Percentiles rank a stretch among this genome's conserved stretches.
phyloP scores from a whole-genome alignment of 2,329 filamentous ascomycete species.

The Hirsutella thompsonii region DNA sequence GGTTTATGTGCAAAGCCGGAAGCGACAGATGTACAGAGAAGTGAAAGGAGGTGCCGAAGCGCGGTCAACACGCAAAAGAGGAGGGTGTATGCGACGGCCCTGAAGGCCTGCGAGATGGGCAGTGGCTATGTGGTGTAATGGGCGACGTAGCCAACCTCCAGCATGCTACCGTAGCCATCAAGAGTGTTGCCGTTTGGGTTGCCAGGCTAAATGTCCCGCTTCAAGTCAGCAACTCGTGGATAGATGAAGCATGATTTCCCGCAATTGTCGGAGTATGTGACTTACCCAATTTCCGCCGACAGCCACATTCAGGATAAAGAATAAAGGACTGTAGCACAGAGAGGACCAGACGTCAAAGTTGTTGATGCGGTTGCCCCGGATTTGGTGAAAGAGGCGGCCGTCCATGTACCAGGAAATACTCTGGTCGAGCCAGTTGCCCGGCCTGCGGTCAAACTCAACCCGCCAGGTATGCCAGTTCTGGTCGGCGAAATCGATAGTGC shows the following conservation, averaged over 20 bases:
- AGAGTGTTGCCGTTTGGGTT: constrained; percentile 30
- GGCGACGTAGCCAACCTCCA: constrained; percentile 40
- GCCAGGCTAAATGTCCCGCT: constrained; percentile 27
- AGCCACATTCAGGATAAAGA: constrained; percentile 41
- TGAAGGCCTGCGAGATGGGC: no score
- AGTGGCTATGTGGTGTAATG: constrained; percentile 16
- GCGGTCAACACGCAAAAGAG: constrained; percentile 1
- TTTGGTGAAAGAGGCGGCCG: constrained; percentile 26
- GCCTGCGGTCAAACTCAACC: constrained; percentile 35
- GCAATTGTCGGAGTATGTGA: no score
- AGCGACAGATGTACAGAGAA: constrained; percentile 6
- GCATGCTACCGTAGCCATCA: constrained; percentile 31
- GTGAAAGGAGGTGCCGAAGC: not conserved
- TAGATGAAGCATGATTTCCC: no score
- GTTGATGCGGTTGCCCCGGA: constrained; percentile 30
- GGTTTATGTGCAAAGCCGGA: constrained; percentile 2
- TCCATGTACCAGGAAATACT: constrained; percentile 38
- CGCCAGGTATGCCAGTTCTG: constrained; percentile 35
- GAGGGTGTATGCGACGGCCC: not conserved
- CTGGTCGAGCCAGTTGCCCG: constrained; percentile 30
- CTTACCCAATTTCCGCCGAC: constrained; percentile 40
- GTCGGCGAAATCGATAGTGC: constrained; percentile 21
- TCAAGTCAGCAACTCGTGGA: not conserved
- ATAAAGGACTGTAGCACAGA: constrained; percentile 36
- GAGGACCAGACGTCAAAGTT: constrained; percentile 33